Evolutionary conservation across 345 rosid genomes (phyloP).

Genomic region (Durio zibethinus): DNA sequence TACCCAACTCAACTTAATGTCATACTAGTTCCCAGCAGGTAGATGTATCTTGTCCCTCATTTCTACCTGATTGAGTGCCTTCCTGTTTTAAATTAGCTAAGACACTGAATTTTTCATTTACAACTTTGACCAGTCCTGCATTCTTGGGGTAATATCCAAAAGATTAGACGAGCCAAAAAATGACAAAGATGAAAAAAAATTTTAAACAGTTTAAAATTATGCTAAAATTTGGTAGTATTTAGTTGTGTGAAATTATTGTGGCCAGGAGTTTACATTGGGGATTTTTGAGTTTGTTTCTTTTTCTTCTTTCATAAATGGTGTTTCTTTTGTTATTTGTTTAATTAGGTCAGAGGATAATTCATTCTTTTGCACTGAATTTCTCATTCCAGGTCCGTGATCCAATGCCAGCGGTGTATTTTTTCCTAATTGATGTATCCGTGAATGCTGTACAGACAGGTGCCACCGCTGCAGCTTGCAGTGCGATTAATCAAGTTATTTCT

Average conservation of each 20-base stretch:
- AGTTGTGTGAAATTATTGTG: background rate
- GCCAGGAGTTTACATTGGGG: background rate
- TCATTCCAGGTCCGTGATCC: constrained; percentile 85
- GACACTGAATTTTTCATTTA: background rate
- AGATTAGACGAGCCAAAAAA: background rate
- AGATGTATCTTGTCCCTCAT: background rate
- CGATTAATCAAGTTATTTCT: constrained; percentile 82
- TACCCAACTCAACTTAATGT: background rate
- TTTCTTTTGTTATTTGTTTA: background rate
- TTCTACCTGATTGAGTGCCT: background rate
- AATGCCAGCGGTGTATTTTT: constrained; percentile 94
- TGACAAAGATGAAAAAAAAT: background rate
- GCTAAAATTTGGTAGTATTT: background rate
- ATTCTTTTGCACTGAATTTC: constrained; percentile 18
- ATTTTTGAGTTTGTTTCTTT: background rate
- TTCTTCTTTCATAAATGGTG: background rate
- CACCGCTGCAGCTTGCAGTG: constrained; percentile 97
- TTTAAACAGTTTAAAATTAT: constrained; percentile 2
- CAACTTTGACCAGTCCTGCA: background rate
- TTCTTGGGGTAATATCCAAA: background rate
- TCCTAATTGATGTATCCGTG: constrained; percentile 93
- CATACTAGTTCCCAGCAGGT: background rate
- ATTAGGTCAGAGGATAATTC: background rate
- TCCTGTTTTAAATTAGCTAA: background rate
- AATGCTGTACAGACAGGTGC: constrained; percentile 95